These are phyloP conservation scores for Luffa aegyptiaca DNA, from an alignment of 306 rosid species.

Conservation along the genomic window DNA sequence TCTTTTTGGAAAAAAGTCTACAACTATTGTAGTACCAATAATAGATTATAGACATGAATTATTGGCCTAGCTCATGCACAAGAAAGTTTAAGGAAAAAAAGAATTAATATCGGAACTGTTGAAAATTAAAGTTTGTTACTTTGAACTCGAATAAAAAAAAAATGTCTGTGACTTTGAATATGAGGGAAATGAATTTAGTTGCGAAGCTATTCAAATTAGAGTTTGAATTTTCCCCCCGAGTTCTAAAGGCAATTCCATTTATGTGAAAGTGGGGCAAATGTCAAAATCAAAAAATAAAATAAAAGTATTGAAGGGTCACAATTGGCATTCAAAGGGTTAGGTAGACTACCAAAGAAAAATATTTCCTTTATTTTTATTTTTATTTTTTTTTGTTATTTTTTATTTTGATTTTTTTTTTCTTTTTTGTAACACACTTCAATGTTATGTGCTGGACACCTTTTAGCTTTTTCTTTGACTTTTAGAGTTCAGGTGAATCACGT, in stretches of 20 bases:
- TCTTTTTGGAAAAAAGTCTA: not conserved
- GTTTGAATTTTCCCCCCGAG: not conserved
- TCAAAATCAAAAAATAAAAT: not conserved
- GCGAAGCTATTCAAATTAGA: not conserved
- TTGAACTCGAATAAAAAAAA: not conserved
- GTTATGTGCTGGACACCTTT: not conserved
- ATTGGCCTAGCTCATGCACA: not conserved
- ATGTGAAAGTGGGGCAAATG: not conserved
- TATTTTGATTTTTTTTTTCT: not conserved
- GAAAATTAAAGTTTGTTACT: not conserved
- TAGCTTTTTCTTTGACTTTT: not conserved
- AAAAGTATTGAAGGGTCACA: not conserved
- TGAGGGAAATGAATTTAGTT: not conserved
- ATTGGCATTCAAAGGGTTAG: not conserved
- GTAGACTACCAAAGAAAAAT: not conserved
- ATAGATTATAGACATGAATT: not conserved
- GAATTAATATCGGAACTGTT: not conserved
- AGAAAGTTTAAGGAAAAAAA: not conserved
- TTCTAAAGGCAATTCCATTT: not conserved
- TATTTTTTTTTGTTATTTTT: not conserved
- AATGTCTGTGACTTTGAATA: not conserved
- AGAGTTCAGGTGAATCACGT: not conserved
- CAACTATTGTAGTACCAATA: not conserved
- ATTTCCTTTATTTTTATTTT: too few relatives aligned
- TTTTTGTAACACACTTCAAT: not conserved